Conservation (phyloP, 192 early-diverging fungal species). For the Kappamyces sp. region DNA sequence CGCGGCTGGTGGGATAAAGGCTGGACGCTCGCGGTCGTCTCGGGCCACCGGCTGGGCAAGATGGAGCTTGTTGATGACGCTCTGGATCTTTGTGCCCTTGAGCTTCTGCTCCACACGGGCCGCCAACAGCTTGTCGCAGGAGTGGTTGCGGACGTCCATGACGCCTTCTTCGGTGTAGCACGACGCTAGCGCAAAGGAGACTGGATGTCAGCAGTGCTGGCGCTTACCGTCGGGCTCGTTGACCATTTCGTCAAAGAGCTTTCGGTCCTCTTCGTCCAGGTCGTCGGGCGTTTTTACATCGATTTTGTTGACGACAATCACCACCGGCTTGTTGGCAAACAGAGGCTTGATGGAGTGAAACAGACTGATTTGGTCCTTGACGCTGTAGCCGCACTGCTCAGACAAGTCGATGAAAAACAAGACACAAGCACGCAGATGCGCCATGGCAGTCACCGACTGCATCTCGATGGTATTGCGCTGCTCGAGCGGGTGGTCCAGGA, state of each 20-base stretch:
- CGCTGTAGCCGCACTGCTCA: conserved; percentile 96
- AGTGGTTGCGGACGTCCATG: conserved; percentile 86
- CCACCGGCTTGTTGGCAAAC: conserved; percentile 95
- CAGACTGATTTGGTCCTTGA: conserved; percentile 80
- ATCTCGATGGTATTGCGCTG: conserved; percentile 99
- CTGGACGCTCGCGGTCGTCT: conserved; percentile 71
- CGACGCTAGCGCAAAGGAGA: conserved; percentile 75
- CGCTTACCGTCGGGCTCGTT: conserved; percentile 29
- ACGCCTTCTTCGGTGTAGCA: conserved; percentile 94
- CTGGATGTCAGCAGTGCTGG: conserved; percentile 26
- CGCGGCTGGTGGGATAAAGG: conserved; percentile 73
- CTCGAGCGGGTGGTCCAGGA: conserved; percentile 98
- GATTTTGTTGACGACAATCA: conserved; percentile 95
- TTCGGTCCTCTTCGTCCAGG: conserved; percentile 62
- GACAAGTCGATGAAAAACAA: conserved; percentile 98
- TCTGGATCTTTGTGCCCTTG: conserved; percentile 80
- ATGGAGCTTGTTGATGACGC: conserved; percentile 94
- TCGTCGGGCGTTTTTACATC: conserved; percentile 80
- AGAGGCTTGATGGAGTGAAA: conserved; percentile 96
- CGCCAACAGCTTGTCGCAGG: conserved; percentile 90
- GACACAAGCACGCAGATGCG: conserved; percentile 92
- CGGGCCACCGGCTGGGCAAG: conserved; percentile 81
- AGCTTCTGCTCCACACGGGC: conserved; percentile 94
- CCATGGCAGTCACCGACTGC: conserved; percentile 99
- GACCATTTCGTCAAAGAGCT: conserved; percentile 66